Percentiles rank a stretch among this genome's conserved stretches.
Conservation (phyloP, 75 land plant species). For the Ceratopteris richardii region DNA sequence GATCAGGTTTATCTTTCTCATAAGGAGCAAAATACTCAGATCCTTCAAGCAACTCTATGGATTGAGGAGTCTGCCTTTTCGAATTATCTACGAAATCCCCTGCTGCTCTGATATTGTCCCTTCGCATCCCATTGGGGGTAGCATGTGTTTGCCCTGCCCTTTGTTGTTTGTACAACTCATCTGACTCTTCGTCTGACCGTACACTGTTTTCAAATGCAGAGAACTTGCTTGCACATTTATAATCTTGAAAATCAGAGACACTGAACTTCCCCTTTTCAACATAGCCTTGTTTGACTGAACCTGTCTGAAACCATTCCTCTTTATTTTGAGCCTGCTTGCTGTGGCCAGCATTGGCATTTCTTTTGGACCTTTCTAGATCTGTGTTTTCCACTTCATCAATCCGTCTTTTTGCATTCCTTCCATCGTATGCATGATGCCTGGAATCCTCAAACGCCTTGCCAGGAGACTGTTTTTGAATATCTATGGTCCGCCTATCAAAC, state of each 20-base stretch:
- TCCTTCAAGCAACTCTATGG: not conserved
- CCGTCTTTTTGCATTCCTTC: not conserved
- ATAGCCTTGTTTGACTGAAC: not conserved
- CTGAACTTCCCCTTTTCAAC: not conserved
- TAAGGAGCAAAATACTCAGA: constrained; percentile 15
- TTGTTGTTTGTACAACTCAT: not conserved
- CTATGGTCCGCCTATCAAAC: not conserved
- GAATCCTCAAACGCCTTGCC: not conserved
- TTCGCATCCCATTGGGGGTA: not conserved
- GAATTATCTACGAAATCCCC: not conserved
- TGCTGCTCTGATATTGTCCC: not conserved
- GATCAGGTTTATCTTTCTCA: constrained; percentile 19
- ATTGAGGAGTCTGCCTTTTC: not conserved
- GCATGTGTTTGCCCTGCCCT: not conserved
- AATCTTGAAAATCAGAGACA: not conserved
- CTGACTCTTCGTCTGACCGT: not conserved
- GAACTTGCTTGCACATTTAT: not conserved
- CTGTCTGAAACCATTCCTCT: not conserved
- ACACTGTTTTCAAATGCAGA: not conserved
- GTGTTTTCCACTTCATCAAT: not conserved
- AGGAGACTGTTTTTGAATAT: not conserved
- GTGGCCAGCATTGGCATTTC: not conserved
- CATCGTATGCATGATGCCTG: not conserved
- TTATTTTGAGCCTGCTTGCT: not conserved
- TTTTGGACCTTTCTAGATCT: not conserved